Evolutionary conservation across 495 filamentous ascomycete genomes (phyloP), one percentile per base, ranked within the genome.

Genomic region (Penicillium maclennaniae): DNA sequence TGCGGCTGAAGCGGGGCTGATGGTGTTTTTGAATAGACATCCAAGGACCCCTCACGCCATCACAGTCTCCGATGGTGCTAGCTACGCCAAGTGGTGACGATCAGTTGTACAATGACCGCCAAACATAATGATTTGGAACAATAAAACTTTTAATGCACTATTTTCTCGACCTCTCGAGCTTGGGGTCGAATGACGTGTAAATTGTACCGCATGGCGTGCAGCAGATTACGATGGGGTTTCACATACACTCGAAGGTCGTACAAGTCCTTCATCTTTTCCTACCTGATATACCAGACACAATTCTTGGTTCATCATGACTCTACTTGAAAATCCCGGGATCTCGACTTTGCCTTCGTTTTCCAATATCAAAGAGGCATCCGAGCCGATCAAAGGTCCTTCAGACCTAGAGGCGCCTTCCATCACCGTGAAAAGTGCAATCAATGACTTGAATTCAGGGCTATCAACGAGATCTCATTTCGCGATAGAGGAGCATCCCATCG

Each of bases 401-500:
- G 49, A 43, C 34, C 27, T 36, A 10, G 43, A 47, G 27, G n/a
- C 44, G 6, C 50, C 61, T 15, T 53, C 49, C 9, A 52, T 63
- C 36, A 60, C 61, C 0, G 46, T 56, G 7, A 42, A 67, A 7
- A 56, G 37, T 15, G 36, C 47, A 8, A 6, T 48, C 14, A 41
- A 54, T 45, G 50, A 51, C 6, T 4, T 50, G 10, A 40, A 50
- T 0, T 45, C 45, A 26, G 39, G 39, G 19, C 43, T 8, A 20
- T 27, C 3, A 45, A 50, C 7, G 16, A 57, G 54, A 16, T 3
- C 53, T 4, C 27, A 36, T 0, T 76, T 74, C 19, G 43, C 65
- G 38, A 47, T 76, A 3, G 70, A 75, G 39, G 70, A 76, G 25
- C 73, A 75, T 37, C 69, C 70, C 16, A 59, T 76, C 28, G 73